Percentiles rank a stretch among this genome's conserved stretches.
Conservation (phyloP, 140 eudicot genomes). For the Stevia rebaudiana region DNA sequence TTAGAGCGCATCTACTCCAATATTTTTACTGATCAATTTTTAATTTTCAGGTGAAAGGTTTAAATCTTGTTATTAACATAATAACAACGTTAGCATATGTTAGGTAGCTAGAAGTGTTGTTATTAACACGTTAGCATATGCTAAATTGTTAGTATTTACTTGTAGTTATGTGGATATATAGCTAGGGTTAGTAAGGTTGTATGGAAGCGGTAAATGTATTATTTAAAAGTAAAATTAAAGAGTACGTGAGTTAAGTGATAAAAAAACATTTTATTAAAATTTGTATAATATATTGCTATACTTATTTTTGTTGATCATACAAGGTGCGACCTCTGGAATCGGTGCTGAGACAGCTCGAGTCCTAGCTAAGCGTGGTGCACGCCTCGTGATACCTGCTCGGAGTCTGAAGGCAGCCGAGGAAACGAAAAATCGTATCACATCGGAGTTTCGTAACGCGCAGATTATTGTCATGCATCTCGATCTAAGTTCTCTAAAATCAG, state of each 20-base stretch:
- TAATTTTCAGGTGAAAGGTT: no score
- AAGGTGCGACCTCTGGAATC: constrained; percentile 95
- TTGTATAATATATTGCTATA: background rate
- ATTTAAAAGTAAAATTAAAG: no score
- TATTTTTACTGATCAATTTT: no score
- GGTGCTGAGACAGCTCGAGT: constrained; percentile 98
- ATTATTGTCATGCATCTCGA: constrained; percentile 64
- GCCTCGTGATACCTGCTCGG: constrained; percentile 87
- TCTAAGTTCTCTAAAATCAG: constrained; percentile 79
- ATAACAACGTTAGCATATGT: no score
- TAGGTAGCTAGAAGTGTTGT: no score
- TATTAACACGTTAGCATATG: no score
- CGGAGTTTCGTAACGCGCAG: constrained; percentile 55
- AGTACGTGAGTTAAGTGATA: background rate
- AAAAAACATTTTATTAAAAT: background rate
- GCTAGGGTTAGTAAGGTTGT: no score
- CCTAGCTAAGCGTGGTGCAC: constrained; percentile 77
- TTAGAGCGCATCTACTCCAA: no score
- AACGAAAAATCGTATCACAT: constrained; percentile 41
- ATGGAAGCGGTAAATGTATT: no score
- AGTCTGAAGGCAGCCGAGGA: constrained; percentile 71
- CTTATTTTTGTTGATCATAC: constrained; percentile 4
- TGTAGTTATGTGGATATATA: no score
- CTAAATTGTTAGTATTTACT: no score
- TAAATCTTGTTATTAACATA: no score